A percentile compares a stretch with the other conserved stretches of the same genome.
These are phyloP conservation scores for Candida gorgasii DNA, from an alignment of 805 yeast genomes.

Conservation along the genomic window DNA sequence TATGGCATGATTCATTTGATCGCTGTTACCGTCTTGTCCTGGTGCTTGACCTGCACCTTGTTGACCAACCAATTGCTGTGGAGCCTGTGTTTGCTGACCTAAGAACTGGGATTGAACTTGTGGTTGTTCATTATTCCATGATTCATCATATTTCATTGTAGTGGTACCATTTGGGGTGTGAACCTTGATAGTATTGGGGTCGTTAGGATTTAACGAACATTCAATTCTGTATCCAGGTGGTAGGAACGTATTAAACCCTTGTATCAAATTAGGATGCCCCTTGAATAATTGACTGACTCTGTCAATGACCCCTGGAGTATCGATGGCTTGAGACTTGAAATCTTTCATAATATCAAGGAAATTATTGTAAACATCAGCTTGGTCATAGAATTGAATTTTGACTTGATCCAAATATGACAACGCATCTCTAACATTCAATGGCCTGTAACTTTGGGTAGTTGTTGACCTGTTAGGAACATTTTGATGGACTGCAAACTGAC, in stretches of 20 bases:
- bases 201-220: conserved; percentile 85
- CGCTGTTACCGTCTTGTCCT: conserved; percentile 57
- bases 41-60: conserved; percentile 18
- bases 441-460: conserved; percentile 57
- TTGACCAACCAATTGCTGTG: conserved; percentile 1
- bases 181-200: conserved; percentile 89
- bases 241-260: conserved; percentile 95
- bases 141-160: conserved; percentile 41
- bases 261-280: conserved; percentile 91
- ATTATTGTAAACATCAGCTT: conserved; percentile 94
- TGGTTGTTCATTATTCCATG: conserved; percentile 34
- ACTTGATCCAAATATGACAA: conserved; percentile 94
- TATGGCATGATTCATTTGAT: conserved; percentile 96
- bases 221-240: conserved; percentile 96
- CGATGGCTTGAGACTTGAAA: conserved; percentile 92
- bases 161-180: conserved; percentile 95
- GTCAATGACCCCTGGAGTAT: conserved; percentile 98
- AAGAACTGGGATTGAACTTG: conserved; percentile 7
- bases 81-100: conserved; percentile 12
- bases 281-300: conserved; percentile 87
- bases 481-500: conserved; percentile 22
- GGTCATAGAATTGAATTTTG: conserved; percentile 84
- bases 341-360: conserved; percentile 98
- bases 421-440: conserved; percentile 95
- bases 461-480: conserved; percentile 44